A percentile compares a stretch with the other conserved stretches of the same genome.
Conservation (phyloP, 2,329 filamentous ascomycete genomes). For the Beauveria scarabaeidicola region DNA sequence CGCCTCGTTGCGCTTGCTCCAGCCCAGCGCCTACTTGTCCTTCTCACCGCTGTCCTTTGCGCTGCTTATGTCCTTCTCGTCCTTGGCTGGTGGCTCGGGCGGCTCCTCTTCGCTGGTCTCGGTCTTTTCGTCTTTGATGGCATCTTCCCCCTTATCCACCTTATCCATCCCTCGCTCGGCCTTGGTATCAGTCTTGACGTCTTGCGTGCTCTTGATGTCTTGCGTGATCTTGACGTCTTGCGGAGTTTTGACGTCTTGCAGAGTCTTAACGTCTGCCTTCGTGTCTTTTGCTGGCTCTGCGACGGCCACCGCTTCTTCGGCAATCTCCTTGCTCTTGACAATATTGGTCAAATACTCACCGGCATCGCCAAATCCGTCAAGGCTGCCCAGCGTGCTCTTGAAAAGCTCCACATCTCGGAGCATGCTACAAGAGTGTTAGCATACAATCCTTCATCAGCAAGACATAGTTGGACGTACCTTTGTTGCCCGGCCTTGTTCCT, state of each 20-base stretch:
- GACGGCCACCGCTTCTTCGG: conserved; percentile 15
- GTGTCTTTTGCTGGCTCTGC: conserved; percentile 8
- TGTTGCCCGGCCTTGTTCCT: conserved; percentile 60
- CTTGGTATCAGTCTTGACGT: conserved; percentile 11
- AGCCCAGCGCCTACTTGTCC: neutral
- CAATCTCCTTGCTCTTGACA: conserved; percentile 49
- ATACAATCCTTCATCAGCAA: neutral
- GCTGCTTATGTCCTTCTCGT: neutral
- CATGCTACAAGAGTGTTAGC: conserved; percentile 46
- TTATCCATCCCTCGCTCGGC: conserved; percentile 13
- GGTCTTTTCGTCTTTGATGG: conserved; percentile 14
- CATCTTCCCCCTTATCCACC: neutral
- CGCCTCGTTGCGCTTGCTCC: neutral
- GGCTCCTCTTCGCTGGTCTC: conserved; percentile 7
- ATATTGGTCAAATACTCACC: conserved; percentile 61
- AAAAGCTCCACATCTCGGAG: conserved; percentile 69
- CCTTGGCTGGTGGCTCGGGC: neutral
- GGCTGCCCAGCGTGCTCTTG: conserved; percentile 59
- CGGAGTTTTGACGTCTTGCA: conserved; percentile 13
- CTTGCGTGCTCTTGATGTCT: conserved; percentile 12
- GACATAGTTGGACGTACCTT: conserved; percentile 45
- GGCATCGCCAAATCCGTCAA: conserved; percentile 70
- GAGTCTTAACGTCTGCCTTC: conserved; percentile 13
- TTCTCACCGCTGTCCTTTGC: neutral
- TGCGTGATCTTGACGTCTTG: conserved; percentile 13